Evolutionary conservation across 805 yeast species (phyloP).

Genomic region (Wickerhamiella hasegawae): DNA sequence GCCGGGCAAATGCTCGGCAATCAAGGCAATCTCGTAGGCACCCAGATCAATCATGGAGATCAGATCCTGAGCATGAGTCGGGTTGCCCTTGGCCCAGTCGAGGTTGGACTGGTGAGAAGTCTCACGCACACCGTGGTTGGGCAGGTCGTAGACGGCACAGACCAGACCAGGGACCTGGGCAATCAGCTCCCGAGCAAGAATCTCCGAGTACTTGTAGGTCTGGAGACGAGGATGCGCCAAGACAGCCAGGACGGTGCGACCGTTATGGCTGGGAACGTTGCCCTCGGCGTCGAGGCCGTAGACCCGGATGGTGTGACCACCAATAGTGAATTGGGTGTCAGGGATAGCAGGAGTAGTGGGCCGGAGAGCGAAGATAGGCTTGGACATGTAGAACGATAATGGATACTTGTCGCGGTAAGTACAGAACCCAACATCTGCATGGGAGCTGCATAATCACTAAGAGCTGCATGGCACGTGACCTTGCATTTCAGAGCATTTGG

Average conservation of each 20-base stretch:
- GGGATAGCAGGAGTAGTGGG: constrained; percentile 37
- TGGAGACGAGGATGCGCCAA: constrained; percentile 33
- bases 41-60: constrained; percentile 32
- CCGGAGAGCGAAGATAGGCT: constrained; percentile 4
- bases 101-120: constrained; percentile 24
- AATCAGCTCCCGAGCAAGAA: constrained; percentile 21
- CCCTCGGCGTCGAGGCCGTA: constrained; percentile 25
- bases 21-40: constrained; percentile 28
- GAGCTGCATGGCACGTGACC: too few relatives aligned
- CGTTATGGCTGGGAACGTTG: constrained; percentile 1
- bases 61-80: constrained; percentile 36
- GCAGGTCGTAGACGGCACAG: constrained; percentile 34
- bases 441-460: too few relatives aligned
- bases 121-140: constrained; percentile 40
- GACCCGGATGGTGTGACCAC: constrained; percentile 31
- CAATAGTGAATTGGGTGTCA: too few relatives aligned
- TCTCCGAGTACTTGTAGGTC: constrained; percentile 25
- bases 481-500: too few relatives aligned
- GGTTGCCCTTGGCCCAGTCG: constrained; percentile 34
- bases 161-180: constrained; percentile 16
- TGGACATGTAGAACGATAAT: not conserved
- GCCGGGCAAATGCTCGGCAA: constrained; percentile 30
- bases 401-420: too few relatives aligned
- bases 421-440: too few relatives aligned
- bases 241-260: constrained; percentile 26